These are phyloP conservation scores for Goffeauzyma gilvescens DNA, from an alignment of 768 basidiomycete genomes.

Conservation along the genomic window DNA sequence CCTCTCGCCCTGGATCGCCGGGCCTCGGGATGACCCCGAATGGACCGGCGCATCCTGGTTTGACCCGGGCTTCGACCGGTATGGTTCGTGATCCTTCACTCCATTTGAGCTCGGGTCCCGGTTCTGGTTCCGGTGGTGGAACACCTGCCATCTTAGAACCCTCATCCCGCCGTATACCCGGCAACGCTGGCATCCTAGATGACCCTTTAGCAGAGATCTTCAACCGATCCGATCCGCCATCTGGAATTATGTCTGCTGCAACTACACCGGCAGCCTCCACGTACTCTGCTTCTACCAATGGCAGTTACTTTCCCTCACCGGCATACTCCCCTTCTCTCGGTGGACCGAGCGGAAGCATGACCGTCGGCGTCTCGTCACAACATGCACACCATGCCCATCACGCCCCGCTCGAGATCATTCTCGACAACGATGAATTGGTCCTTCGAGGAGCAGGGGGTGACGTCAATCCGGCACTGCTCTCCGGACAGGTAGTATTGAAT, in stretches of 20 bases:
- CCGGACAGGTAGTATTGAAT: constrained; percentile 60
- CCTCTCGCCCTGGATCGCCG: constrained; percentile 6
- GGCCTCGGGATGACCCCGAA: not conserved
- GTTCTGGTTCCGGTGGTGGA: not conserved
- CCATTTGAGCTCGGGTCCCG: no score
- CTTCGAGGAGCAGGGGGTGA: constrained; percentile 64
- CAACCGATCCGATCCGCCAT: no score
- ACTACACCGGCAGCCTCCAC: not conserved
- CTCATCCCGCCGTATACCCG: no score
- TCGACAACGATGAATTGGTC: constrained; percentile 50
- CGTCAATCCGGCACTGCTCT: constrained; percentile 60
- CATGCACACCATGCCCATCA: constrained; percentile 5
- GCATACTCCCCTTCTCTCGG: not conserved
- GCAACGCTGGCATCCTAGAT: no score
- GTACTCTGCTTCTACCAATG: not conserved
- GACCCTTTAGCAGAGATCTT: constrained; percentile 1
- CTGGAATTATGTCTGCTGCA: not conserved
- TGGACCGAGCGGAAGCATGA: not conserved
- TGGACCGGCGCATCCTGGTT: not conserved
- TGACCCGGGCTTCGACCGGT: not conserved
- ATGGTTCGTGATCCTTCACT: no score
- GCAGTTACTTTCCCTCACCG: not conserved
- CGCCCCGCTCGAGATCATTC: constrained; percentile 46
- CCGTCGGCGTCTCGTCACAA: constrained; percentile 1
- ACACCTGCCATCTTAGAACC: not conserved